These are phyloP conservation scores for Cadophora sp. DNA, from an alignment of 2,329 filamentous ascomycete species.

Conservation along the genomic window DNA sequence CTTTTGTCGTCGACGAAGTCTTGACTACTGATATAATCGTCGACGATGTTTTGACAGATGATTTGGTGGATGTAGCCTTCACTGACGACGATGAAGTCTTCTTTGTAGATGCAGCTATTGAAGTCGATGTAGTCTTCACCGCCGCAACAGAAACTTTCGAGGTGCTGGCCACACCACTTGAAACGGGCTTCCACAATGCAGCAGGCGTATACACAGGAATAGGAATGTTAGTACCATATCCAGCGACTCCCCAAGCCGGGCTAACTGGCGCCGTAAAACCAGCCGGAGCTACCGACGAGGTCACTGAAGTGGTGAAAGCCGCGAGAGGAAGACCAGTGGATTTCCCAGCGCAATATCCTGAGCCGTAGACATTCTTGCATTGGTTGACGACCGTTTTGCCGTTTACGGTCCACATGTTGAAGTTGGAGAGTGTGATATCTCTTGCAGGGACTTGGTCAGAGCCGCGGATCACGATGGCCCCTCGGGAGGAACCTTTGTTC, in stretches of 20 bases:
- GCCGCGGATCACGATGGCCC: slow-evolving; percentile 44
- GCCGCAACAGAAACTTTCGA: slow-evolving; percentile 7
- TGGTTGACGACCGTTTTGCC: slow-evolving; percentile 41
- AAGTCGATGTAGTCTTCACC: neutral
- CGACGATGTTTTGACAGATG: neutral
- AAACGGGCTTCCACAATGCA: slow-evolving; percentile 41
- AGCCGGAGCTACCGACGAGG: slow-evolving; percentile 43
- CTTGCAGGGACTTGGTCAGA: slow-evolving; percentile 44
- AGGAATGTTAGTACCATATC: slow-evolving; percentile 43
- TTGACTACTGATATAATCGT: neutral
- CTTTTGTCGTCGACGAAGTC: neutral
- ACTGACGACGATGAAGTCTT: neutral
- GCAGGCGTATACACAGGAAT: slow-evolving; percentile 43
- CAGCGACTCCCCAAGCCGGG: slow-evolving; percentile 44
- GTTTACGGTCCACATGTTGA: slow-evolving; percentile 46
- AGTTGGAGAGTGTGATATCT: slow-evolving; percentile 45
- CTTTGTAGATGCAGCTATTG: neutral
- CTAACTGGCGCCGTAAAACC: slow-evolving; percentile 39
- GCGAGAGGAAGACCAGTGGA: slow-evolving; percentile 29
- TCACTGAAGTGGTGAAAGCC: slow-evolving; percentile 43
- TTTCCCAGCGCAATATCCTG: slow-evolving; percentile 41
- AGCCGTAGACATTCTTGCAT: slow-evolving; percentile 47
- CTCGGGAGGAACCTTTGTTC: slow-evolving; percentile 41
- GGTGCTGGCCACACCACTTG: neutral
- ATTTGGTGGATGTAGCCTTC: neutral